Evolutionary conservation across 2,329 filamentous ascomycete species (phyloP).

Genomic region (Neofusicoccum sp.): DNA sequence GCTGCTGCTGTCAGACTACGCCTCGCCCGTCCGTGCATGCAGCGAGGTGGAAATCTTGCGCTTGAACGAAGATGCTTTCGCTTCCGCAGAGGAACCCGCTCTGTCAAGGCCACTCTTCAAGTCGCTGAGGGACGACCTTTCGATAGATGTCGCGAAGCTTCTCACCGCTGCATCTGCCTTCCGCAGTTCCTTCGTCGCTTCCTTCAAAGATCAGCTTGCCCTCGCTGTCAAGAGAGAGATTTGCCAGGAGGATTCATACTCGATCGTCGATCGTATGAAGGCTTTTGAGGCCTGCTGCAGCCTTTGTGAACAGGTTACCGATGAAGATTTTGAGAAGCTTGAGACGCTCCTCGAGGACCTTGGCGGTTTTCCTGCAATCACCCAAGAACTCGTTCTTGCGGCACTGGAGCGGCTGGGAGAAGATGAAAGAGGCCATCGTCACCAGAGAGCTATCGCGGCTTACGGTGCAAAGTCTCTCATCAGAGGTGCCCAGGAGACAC

Average conservation of each 20-base stretch:
- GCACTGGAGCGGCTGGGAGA: constrained; percentile 51
- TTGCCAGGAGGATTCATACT: constrained; percentile 64
- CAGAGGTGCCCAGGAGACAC: constrained; percentile 74
- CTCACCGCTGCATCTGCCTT: constrained; percentile 70
- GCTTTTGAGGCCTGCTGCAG: constrained; percentile 75
- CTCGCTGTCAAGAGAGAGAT: constrained; percentile 69
- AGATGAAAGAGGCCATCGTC: constrained; percentile 36
- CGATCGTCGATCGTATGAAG: constrained; percentile 66
- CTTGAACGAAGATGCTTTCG: constrained; percentile 59
- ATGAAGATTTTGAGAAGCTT: constrained; percentile 75
- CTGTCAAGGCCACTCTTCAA: constrained; percentile 35
- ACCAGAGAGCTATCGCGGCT: constrained; percentile 58
- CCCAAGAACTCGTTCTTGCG: constrained; percentile 53
- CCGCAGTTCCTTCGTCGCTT: constrained; percentile 66
- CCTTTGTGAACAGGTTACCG: constrained; percentile 74
- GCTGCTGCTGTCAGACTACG: constrained; percentile 78
- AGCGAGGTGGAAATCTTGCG: constrained; percentile 72
- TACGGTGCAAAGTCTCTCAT: constrained; percentile 76
- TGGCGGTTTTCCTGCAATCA: constrained; percentile 51
- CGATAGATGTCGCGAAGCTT: constrained; percentile 59
- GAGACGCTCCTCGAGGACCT: constrained; percentile 66
- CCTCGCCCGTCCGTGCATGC: constrained; percentile 77
- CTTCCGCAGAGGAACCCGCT: constrained; percentile 22
- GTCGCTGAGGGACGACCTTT: constrained; percentile 49
- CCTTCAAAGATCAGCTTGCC: constrained; percentile 66